Percentiles rank a stretch among this genome's conserved stretches.
Conservation (phyloP, 129 eudicot genomes). For the Ambrosia trifida region DNA sequence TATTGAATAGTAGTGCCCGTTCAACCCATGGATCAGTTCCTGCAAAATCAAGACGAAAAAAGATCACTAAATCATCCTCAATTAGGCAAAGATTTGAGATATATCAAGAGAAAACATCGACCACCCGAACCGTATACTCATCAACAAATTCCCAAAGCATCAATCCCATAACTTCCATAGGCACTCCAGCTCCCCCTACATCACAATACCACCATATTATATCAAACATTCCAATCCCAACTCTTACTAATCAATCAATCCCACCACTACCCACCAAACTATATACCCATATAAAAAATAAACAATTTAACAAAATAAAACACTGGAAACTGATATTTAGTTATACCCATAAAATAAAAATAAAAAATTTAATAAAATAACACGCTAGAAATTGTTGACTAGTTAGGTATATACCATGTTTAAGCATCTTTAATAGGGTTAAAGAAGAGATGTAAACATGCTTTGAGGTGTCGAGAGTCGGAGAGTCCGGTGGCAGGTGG, state of each 20-base stretch:
- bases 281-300: neutral
- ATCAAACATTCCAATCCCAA: conserved; percentile 5
- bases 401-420: conserved; percentile 60
- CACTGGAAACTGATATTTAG: too few species aligned
- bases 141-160: too few species aligned
- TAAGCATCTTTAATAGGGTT: conserved; percentile 92
- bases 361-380: too few species aligned
- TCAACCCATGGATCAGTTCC: too few species aligned
- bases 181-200: conserved; percentile 92
- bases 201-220: neutral
- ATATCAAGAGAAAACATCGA: too few species aligned
- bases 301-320: conserved; percentile 25
- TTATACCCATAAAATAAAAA: too few species aligned
- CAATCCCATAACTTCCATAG: conserved; percentile 98
- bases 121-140: too few species aligned
- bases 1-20: too few species aligned
- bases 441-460: conserved; percentile 92
- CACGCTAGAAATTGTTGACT: neutral
- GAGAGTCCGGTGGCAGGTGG: conserved; percentile 93
- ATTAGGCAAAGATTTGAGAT: too few species aligned
- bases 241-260: neutral
- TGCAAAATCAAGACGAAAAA: too few species aligned
- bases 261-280: neutral
- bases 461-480: conserved; percentile 87
- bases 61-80: too few species aligned